These are phyloP conservation scores for Ascochyta lentis DNA, from an alignment of 2,329 filamentous ascomycete species.

Conservation along the genomic window DNA sequence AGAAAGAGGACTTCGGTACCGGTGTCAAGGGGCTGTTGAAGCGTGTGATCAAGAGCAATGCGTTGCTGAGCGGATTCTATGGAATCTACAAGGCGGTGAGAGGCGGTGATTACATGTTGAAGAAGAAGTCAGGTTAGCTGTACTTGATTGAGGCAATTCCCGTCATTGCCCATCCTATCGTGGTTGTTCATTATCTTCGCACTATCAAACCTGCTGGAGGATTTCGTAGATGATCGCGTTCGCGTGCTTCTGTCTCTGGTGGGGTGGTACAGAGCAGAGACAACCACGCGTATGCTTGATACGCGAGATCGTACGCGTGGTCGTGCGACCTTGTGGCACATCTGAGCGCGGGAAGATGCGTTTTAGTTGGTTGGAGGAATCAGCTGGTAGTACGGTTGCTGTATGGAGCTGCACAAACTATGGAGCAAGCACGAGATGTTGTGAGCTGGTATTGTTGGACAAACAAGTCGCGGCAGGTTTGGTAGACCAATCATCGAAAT, in stretches of 20 bases:
- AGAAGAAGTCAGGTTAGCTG: slow-evolving; percentile 25
- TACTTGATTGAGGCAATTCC: too few relatives aligned
- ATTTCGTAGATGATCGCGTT: background rate
- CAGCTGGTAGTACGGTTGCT: too few relatives aligned
- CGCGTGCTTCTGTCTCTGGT: background rate
- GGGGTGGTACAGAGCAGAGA: slow-evolving; percentile 5
- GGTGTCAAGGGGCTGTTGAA: slow-evolving; percentile 34
- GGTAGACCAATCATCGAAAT: background rate
- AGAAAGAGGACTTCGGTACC: slow-evolving; percentile 22
- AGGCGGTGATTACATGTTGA: slow-evolving; percentile 43
- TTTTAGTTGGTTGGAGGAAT: background rate
- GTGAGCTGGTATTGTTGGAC: background rate
- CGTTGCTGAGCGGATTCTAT: slow-evolving; percentile 48
- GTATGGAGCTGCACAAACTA: too few relatives aligned
- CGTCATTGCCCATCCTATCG: background rate
- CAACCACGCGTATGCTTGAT: slow-evolving; percentile 3
- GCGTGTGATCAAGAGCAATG: slow-evolving; percentile 32
- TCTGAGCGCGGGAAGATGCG: background rate
- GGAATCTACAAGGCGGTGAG: slow-evolving; percentile 47
- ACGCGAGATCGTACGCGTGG: slow-evolving; percentile 4
- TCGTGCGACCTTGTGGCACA: slow-evolving; percentile 2
- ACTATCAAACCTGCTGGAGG: background rate
- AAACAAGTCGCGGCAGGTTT: background rate
- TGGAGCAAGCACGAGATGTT: background rate
- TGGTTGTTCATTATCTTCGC: background rate